Percentiles rank a stretch among this genome's conserved stretches.
phyloP scores from a whole-genome alignment of 495 filamentous ascomycete species.

The Acidomyces sp. region DNA sequence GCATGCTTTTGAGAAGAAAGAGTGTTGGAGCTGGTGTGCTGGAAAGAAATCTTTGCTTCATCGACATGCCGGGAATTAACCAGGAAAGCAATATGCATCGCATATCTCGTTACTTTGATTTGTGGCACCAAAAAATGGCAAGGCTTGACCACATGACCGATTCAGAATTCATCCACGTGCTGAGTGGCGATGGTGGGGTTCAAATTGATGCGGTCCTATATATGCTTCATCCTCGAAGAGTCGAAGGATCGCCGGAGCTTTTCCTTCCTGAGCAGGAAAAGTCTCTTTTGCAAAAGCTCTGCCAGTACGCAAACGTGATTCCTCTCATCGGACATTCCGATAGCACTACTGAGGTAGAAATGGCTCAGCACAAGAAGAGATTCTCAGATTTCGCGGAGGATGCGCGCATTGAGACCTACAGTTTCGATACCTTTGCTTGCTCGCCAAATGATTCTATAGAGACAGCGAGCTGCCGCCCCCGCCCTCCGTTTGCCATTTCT shows the following conservation, averaged over 20 bases:
- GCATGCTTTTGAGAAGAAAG: constrained; percentile 57
- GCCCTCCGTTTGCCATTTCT: constrained; percentile 59
- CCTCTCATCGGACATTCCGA: constrained; percentile 74
- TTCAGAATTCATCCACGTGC: constrained; percentile 61
- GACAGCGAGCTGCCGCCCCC: constrained; percentile 14
- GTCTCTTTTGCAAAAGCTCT: constrained; percentile 31
- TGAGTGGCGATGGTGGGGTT: constrained; percentile 75
- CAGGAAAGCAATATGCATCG: constrained; percentile 50
- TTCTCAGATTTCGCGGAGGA: constrained; percentile 46
- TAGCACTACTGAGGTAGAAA: constrained; percentile 45
- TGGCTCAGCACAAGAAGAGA: constrained; percentile 47
- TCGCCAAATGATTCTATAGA: too few species aligned
- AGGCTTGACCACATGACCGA: constrained; percentile 47
- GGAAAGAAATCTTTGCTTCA: constrained; percentile 88
- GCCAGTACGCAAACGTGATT: constrained; percentile 72
- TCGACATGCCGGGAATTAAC: constrained; percentile 49
- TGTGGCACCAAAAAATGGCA: constrained; percentile 53
- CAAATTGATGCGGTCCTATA: constrained; percentile 87
- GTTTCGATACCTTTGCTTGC: constrained; percentile 35
- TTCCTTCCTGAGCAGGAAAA: background rate
- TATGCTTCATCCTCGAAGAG: constrained; percentile 40
- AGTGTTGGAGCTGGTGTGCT: constrained; percentile 70
- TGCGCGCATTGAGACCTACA: constrained; percentile 53
- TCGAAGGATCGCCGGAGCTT: background rate
- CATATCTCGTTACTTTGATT: constrained; percentile 62